Conservation (phyloP, 768 basidiomycete species). For the Flagelloscypha sp. region DNA sequence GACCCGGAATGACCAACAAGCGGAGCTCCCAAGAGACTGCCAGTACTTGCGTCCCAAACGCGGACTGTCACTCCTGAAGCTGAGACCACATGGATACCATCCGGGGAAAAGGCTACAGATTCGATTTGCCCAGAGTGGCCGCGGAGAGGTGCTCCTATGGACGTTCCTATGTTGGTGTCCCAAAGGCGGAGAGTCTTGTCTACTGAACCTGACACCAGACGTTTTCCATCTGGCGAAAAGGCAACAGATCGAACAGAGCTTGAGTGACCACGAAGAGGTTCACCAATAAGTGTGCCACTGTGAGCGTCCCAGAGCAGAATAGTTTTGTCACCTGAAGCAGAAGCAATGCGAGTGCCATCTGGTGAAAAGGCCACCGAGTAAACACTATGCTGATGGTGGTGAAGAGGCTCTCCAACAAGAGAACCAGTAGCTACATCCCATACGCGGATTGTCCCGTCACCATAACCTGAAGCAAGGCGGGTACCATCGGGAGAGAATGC, state of each 20-base stretch:
- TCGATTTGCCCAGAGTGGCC: background rate
- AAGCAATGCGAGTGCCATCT: slow-evolving; percentile 28
- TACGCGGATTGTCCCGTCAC: slow-evolving; percentile 17
- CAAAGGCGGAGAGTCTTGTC: slow-evolving; percentile 9
- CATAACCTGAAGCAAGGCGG: slow-evolving; percentile 31
- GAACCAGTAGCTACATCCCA: slow-evolving; percentile 10
- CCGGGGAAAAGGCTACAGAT: slow-evolving; percentile 9
- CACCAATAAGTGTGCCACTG: slow-evolving; percentile 4
- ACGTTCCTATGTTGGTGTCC: slow-evolving; percentile 6
- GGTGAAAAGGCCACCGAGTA: slow-evolving; percentile 31
- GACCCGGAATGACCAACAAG: slow-evolving; percentile 8
- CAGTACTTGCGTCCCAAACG: slow-evolving; percentile 10
- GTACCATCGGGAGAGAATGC: slow-evolving; percentile 16
- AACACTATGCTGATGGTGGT: background rate
- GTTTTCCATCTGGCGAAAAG: slow-evolving; percentile 7
- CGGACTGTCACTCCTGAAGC: slow-evolving; percentile 7
- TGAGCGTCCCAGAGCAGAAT: slow-evolving; percentile 8
- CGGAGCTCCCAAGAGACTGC: background rate
- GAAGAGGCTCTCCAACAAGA: background rate
- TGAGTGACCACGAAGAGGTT: slow-evolving; percentile 2
- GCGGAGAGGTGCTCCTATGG: background rate
- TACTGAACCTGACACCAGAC: slow-evolving; percentile 6
- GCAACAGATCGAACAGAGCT: slow-evolving; percentile 2
- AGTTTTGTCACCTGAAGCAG: slow-evolving; percentile 9
- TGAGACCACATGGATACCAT: slow-evolving; percentile 8